Evolutionary conservation across 2,329 filamentous ascomycete species (phyloP), one percentile per base, ranked within the genome.

Genomic region (Stemphylium beticola): DNA sequence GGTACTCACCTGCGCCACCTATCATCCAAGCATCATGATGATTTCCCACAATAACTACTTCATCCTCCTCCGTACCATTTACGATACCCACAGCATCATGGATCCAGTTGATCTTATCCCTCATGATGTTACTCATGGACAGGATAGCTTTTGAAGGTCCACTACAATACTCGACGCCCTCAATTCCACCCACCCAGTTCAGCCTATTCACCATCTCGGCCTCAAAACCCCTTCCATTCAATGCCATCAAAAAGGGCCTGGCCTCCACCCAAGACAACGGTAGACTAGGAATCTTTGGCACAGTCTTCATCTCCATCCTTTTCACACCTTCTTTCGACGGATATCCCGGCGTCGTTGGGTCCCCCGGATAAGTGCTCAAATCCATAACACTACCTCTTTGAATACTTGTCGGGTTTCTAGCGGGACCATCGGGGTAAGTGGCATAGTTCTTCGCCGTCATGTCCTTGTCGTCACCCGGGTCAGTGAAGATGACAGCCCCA

Each of bases 251-350:
- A 29, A 96, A 84, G 0, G 92, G 92, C n/a, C 95, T 74, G 1
- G 89, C 91, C 61, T 96, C 92, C 4, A 79, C 76, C 71, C 93
- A 96, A 0, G 92, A 96, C 34, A 96, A 89, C 1, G 92, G 92
- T 4, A 96, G 78, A 2, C 92, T 96, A 0, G 92, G 92, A 51
- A 96, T 96, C 3, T 82, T 84, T 0, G 92, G 89, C 20, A 86
- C 90, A 12, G 50, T 51, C 33, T 34, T 50, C 39, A 80, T 76
- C 14, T 87, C 80, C 0, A 85, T 81, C 31, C 92, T 85, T n/a
- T 89, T 88, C 17, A 82, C 89, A n/a, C 88, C 91, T 12, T 91
- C 89, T 73, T 92, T 92, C 0, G 91, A 96, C 2, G 92, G 88
- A 68, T 95, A 96, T 4, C 92, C 71, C 9, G 71, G 74, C 2